Conservation (phyloP, 306 rosid genomes). For the Rubus parviflorus region DNA sequence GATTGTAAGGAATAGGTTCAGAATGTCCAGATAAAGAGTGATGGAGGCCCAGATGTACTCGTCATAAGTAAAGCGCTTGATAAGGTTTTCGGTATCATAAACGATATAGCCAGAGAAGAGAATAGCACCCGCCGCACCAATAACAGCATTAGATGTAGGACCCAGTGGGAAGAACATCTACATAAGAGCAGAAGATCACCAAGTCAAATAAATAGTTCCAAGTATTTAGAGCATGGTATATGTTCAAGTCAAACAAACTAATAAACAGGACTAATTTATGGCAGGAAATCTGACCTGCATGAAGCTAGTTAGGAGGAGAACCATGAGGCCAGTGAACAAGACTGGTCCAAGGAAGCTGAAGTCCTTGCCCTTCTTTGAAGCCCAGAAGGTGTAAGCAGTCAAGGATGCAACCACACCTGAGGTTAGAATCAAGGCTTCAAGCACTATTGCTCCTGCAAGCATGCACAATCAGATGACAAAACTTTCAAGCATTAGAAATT, state of each 20-base stretch:
- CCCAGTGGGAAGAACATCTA: constrained; percentile 95
- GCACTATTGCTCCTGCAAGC: constrained; percentile 80
- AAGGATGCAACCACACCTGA: constrained; percentile 80
- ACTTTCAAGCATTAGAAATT: not conserved
- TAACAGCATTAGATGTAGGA: constrained; percentile 61
- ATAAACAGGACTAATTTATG: not conserved
- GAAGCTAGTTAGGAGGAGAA: constrained; percentile 65
- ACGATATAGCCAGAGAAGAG: constrained; percentile 82
- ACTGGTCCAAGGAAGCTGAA: constrained; percentile 94
- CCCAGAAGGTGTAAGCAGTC: constrained; percentile 93
- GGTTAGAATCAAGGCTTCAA: constrained; percentile 89
- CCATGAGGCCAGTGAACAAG: constrained; percentile 71
- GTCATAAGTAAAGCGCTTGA: constrained; percentile 85
- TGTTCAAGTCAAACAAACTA: not conserved
- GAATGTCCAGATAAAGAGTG: constrained; percentile 81
- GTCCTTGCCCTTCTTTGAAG: constrained; percentile 97
- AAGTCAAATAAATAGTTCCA: constrained; percentile 19
- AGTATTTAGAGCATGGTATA: not conserved
- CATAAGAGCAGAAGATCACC: constrained; percentile 17
- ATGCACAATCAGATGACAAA: constrained; percentile 1
- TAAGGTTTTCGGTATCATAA: constrained; percentile 83
- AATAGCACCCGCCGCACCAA: constrained; percentile 74
- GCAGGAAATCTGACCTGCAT: constrained; percentile 60
- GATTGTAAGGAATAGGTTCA: constrained; percentile 85
- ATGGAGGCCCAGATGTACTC: constrained; percentile 92